Percentiles rank a stretch among this genome's conserved stretches.
These are phyloP conservation scores for Ganoderma lingzhi DNA, from an alignment of 1,284 basidiomycete species.

Conservation along the genomic window DNA sequence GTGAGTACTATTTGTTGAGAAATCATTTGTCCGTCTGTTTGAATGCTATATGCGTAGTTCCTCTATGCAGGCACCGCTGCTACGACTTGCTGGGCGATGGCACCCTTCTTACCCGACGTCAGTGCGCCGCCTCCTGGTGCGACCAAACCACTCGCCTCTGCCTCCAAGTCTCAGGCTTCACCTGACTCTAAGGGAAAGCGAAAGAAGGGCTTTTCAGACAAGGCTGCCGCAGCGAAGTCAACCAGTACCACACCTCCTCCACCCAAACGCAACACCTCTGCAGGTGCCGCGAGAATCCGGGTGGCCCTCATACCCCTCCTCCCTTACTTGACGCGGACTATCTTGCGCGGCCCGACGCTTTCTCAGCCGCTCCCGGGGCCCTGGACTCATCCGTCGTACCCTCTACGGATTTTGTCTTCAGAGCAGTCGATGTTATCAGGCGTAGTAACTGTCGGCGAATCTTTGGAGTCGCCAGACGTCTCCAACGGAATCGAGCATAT, in stretches of 20 bases:
- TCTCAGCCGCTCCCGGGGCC: slow-evolving; percentile 59
- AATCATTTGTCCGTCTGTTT: neutral
- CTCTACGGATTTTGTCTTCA: slow-evolving; percentile 75
- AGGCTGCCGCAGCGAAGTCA: slow-evolving; percentile 17
- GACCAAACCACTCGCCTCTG: neutral
- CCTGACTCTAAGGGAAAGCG: slow-evolving; percentile 27
- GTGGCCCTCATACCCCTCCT: slow-evolving; percentile 49
- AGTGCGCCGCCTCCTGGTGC: slow-evolving; percentile 15
- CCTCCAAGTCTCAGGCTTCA: slow-evolving; percentile 7
- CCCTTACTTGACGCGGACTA: slow-evolving; percentile 43
- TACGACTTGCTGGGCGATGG: slow-evolving; percentile 30
- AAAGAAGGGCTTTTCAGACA: slow-evolving; percentile 26
- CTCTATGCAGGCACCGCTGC: slow-evolving; percentile 27
- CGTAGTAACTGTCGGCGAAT: slow-evolving; percentile 80
- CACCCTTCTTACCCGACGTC: slow-evolving; percentile 26
- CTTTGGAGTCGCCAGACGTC: slow-evolving; percentile 51
- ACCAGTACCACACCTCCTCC: slow-evolving; percentile 18
- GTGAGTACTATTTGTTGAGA: slow-evolving; percentile 25
- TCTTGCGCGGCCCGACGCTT: slow-evolving; percentile 61
- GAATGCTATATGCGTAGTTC: slow-evolving; percentile 22
- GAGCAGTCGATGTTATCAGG: slow-evolving; percentile 76
- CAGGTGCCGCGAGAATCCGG: slow-evolving; percentile 40
- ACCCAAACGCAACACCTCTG: slow-evolving; percentile 23
- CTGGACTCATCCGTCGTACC: slow-evolving; percentile 60
- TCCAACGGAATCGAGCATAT: slow-evolving; percentile 55